phyloP scores from a whole-genome alignment of 2,329 filamentous ascomycete species.

The Xylaria sp. region DNA sequence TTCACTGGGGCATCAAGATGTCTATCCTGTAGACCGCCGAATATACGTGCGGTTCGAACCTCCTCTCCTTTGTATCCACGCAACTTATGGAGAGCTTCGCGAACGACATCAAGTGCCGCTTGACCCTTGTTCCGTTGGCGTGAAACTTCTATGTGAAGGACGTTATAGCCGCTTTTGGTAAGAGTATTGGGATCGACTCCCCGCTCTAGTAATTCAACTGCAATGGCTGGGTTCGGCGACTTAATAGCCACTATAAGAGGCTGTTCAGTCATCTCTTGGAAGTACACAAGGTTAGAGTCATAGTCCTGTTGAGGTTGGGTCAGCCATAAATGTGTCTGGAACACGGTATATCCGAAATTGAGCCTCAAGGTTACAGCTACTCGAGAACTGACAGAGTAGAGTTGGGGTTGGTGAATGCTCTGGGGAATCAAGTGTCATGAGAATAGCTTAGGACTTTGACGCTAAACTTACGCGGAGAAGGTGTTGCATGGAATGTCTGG shows the following conservation, averaged over 20 bases:
- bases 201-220: slow-evolving; percentile 60
- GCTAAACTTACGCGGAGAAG: slow-evolving; percentile 36
- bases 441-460: background rate
- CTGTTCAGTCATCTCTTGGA: slow-evolving; percentile 56
- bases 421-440: slow-evolving; percentile 25
- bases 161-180: slow-evolving; percentile 42
- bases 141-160: slow-evolving; percentile 40
- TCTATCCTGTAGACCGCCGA: slow-evolving; percentile 21
- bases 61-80: slow-evolving; percentile 46
- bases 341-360: background rate
- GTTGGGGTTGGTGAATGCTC: background rate
- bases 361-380: background rate
- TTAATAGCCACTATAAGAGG: slow-evolving; percentile 67
- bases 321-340: slow-evolving; percentile 1
- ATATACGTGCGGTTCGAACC: slow-evolving; percentile 16
- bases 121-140: slow-evolving; percentile 43
- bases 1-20: slow-evolving; percentile 38
- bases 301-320: slow-evolving; percentile 20
- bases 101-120: slow-evolving; percentile 64
- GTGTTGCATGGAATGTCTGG: slow-evolving; percentile 47
- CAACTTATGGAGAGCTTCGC: slow-evolving; percentile 53
- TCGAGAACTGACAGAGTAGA: background rate
- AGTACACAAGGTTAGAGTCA: slow-evolving; percentile 54
- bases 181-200: slow-evolving; percentile 70
- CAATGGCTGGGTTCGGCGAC: slow-evolving; percentile 50